Percentiles rank a stretch among this genome's conserved stretches.
phyloP scores from a whole-genome alignment of 345 rosid species.

The Salix purpurea region DNA sequence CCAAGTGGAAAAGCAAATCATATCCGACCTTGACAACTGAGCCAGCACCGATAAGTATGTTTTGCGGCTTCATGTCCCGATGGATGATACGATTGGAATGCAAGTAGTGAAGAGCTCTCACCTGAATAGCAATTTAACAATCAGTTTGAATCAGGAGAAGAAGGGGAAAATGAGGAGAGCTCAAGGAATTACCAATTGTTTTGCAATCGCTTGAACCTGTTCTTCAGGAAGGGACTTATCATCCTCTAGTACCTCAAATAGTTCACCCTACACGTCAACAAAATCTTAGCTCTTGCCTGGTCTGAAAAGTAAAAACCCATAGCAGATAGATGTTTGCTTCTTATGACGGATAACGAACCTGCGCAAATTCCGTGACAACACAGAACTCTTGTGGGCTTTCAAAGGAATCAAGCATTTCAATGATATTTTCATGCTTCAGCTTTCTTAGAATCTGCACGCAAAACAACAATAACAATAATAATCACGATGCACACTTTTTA shows the following conservation, averaged over 20 bases:
- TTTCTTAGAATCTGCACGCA: slow-evolving; percentile 69
- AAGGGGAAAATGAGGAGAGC: neutral
- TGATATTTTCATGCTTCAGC: slow-evolving; percentile 90
- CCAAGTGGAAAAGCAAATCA: neutral
- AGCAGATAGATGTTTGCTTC: neutral
- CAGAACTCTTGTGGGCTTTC: slow-evolving; percentile 93
- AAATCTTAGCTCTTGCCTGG: neutral
- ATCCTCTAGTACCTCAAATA: slow-evolving; percentile 95
- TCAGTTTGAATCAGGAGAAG: neutral
- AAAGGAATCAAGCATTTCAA: slow-evolving; percentile 94
- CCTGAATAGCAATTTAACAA: slow-evolving; percentile 39
- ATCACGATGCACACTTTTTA: too few relatives aligned
- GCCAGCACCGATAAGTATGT: slow-evolving; percentile 93
- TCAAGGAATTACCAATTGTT: slow-evolving; percentile 66
- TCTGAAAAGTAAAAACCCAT: neutral
- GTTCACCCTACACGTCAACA: slow-evolving; percentile 63
- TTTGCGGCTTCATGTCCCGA: slow-evolving; percentile 99
- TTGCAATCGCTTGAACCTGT: slow-evolving; percentile 96
- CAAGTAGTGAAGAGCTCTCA: slow-evolving; percentile 85
- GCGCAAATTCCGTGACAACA: slow-evolving; percentile 97
- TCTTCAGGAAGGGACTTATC: slow-evolving; percentile 97
- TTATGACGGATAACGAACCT: slow-evolving; percentile 36
- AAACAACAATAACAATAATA: neutral
- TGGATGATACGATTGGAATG: slow-evolving; percentile 98
- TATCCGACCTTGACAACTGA: slow-evolving; percentile 76